phyloP scores from a whole-genome alignment of 2,329 filamentous ascomycete genomes.

The Fonsecaea multimorphosa region DNA sequence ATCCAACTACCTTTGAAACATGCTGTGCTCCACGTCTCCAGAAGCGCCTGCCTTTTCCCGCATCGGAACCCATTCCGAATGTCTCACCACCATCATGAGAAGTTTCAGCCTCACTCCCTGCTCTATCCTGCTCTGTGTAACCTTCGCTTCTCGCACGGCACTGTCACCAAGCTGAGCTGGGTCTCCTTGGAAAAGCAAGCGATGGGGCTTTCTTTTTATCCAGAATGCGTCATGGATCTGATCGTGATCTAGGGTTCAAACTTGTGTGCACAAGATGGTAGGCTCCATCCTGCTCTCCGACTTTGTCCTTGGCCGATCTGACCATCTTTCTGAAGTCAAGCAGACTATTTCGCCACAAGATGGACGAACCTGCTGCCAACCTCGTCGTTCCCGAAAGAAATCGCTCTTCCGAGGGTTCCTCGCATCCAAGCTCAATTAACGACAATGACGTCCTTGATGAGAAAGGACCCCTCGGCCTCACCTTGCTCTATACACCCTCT shows the following conservation, averaged over 20 bases:
- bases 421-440: background rate
- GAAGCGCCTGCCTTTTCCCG: background rate
- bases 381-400: background rate
- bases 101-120: background rate
- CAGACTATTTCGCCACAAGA: background rate
- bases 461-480: background rate
- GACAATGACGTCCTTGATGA: background rate
- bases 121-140: background rate
- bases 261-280: background rate
- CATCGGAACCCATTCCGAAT: background rate
- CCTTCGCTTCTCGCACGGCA: background rate
- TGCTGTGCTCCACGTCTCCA: background rate
- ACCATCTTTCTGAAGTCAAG: conserved; percentile 1
- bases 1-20: too few species aligned
- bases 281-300: background rate
- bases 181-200: background rate
- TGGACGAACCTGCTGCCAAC: background rate
- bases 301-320: background rate
- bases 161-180: background rate
- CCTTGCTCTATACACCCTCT: conserved; percentile 29
- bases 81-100: background rate
- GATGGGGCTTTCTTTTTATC: background rate
- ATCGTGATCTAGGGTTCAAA: background rate
- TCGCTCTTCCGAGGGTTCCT: background rate
- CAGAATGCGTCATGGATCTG: background rate